Evolutionary conservation across 768 basidiomycete species (phyloP).

Genomic region (Sporobolomyces phaffii): DNA sequence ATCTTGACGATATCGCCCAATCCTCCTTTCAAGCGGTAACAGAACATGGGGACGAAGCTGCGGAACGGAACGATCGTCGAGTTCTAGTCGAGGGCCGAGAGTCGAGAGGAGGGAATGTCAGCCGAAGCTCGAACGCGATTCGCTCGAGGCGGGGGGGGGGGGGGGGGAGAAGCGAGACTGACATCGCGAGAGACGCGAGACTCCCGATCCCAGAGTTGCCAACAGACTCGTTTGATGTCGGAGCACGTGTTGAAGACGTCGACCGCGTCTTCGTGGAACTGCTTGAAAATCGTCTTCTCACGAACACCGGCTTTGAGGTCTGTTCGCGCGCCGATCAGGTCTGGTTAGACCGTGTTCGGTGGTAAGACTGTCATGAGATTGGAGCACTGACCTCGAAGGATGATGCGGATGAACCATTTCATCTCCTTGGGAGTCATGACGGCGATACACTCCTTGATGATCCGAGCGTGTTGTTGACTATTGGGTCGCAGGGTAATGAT

Average conservation of each 20-base stretch:
- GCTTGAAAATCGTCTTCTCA: constrained; percentile 82
- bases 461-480: constrained; percentile 68
- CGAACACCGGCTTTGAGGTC: constrained; percentile 89
- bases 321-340: constrained; percentile 43
- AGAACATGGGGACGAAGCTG: constrained; percentile 90
- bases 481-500: too few species aligned
- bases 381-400: constrained; percentile 70
- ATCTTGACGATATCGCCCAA: constrained; percentile 77
- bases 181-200: constrained; percentile 51
- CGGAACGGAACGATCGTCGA: constrained; percentile 75
- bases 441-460: constrained; percentile 60
- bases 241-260: constrained; percentile 94
- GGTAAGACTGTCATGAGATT: not conserved
- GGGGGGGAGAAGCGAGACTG: not conserved
- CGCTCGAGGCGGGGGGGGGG: constrained; percentile 51
- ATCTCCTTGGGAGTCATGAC: constrained; percentile 79
- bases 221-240: constrained; percentile 86
- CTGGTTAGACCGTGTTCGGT: not conserved
- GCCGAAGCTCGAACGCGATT: too few species aligned
- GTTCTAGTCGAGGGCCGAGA: constrained; percentile 54
- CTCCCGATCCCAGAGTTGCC: constrained; percentile 73
- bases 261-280: constrained; percentile 90
- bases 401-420: constrained; percentile 90
- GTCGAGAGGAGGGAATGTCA: not conserved
- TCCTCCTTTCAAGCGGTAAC: constrained; percentile 73